A percentile compares a stretch with the other conserved stretches of the same genome.
Conservation (phyloP, 1,139 yeast species). For the Debaryomyces sp. region DNA sequence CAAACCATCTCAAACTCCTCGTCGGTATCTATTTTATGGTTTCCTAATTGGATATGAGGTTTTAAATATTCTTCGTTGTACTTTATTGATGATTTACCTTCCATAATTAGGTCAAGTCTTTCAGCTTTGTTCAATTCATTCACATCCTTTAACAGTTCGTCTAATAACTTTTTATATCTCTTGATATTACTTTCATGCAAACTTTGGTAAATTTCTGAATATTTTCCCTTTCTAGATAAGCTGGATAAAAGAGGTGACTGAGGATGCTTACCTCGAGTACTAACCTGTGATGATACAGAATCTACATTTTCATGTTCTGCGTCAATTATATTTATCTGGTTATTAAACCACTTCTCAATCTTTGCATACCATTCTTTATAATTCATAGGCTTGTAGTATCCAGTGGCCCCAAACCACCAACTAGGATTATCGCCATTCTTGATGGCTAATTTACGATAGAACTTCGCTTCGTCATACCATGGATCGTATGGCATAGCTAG, state of each 20-base stretch:
- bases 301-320: slow-evolving; percentile 9
- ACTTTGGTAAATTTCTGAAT: slow-evolving; percentile 29
- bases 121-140: slow-evolving; percentile 41
- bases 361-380: slow-evolving; percentile 48
- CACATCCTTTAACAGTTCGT: slow-evolving; percentile 30
- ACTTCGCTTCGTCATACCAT: slow-evolving; percentile 62
- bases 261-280: background rate
- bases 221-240: slow-evolving; percentile 23
- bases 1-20: slow-evolving; percentile 50
- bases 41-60: slow-evolving; percentile 43
- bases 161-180: slow-evolving; percentile 24
- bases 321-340: slow-evolving; percentile 18
- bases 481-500: slow-evolving; percentile 59
- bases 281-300: background rate
- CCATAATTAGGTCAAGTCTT: slow-evolving; percentile 39
- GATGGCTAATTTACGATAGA: slow-evolving; percentile 47
- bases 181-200: slow-evolving; percentile 26
- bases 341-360: slow-evolving; percentile 32
- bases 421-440: slow-evolving; percentile 46
- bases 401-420: slow-evolving; percentile 65
- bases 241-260: slow-evolving; percentile 10
- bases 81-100: slow-evolving; percentile 30
- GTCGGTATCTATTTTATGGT: slow-evolving; percentile 38
- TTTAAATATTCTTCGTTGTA: slow-evolving; percentile 31
- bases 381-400: slow-evolving; percentile 53